Conservation (phyloP, 768 basidiomycete genomes). For the Astraeus odoratus region DNA sequence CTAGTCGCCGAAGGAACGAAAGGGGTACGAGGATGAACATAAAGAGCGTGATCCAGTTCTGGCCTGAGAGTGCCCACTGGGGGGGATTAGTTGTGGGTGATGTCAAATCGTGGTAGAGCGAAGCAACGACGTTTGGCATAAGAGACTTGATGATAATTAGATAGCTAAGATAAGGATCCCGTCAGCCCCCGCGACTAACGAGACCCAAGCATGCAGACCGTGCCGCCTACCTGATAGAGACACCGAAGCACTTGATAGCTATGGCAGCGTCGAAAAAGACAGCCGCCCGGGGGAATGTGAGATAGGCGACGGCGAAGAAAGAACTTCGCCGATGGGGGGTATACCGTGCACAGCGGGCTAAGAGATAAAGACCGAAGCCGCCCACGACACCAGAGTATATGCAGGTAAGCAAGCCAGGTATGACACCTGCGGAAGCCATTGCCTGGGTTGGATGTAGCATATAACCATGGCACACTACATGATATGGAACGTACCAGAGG, state of each 20-base stretch:
- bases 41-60: slow-evolving; percentile 76
- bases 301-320: slow-evolving; percentile 74
- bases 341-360: slow-evolving; percentile 75
- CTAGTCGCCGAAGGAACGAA: slow-evolving; percentile 73
- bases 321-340: slow-evolving; percentile 71
- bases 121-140: slow-evolving; percentile 83
- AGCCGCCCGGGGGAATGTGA: slow-evolving; percentile 86
- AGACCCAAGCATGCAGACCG: not conserved
- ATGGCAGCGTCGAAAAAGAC: slow-evolving; percentile 92
- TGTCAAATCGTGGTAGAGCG: slow-evolving; percentile 73
- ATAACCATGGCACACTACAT: no score
- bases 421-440: slow-evolving; percentile 82
- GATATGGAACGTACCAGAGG: slow-evolving; percentile 50
- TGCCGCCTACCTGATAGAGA: slow-evolving; percentile 70
- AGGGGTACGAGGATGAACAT: slow-evolving; percentile 76
- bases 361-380: slow-evolving; percentile 82
- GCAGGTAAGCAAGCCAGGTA: slow-evolving; percentile 89
- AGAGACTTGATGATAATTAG: slow-evolving; percentile 90
- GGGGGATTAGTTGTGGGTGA: slow-evolving; percentile 61
- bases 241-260: slow-evolving; percentile 95
- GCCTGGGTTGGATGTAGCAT: slow-evolving; percentile 41
- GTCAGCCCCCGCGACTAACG: not conserved
- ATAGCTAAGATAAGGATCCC: slow-evolving; percentile 43
- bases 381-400: slow-evolving; percentile 69
- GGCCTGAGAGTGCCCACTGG: slow-evolving; percentile 66